Evolutionary conservation across 495 filamentous ascomycete genomes (phyloP), one percentile per base, ranked within the genome.

Genomic region (Pyronema domesticum): DNA sequence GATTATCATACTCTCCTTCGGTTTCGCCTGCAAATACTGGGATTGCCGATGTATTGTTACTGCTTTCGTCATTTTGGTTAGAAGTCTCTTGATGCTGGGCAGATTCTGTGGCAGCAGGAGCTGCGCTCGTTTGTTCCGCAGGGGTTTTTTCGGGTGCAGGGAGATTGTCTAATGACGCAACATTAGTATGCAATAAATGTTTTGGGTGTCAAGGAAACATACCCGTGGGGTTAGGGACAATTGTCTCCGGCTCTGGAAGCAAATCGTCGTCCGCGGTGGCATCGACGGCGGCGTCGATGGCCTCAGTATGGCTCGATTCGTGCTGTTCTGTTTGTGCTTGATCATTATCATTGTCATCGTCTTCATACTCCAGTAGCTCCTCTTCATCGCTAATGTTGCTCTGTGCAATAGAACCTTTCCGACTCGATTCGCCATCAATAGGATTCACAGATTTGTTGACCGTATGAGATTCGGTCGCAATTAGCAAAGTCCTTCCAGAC

Each of bases 301-400:
- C 3, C 3, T 42, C 39, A 3, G 39, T 42, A 42, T 13, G 39
- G 39, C 39, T 42, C 1, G 39, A 17, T 42, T 17, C 15, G 39
- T 13, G 39, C 39, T 42, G 39, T 42, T 42, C 39, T 42, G 39
- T 42, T 13, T 13, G 39, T 13, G 39, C 39, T 42, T 42, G 39
- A 13, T 13, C 6, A 42, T 17, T 42, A 17, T 42, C 39, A 42
- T 42, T 42, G 11, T 62, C 58, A 5, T 64, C 54, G n/a, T 53
- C 60, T 13, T 66, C 60, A 1, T 51, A 59, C 19, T 63, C 56
- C 37, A 53, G 44, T 9, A 54, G 46, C 13, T 37, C 13, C 14
- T 54, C 42, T 46, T 57, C 54, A 13, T 42, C 39, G 11, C 15
- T 42, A 17, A 42, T 42, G 17, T 54, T 50, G 10, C 55, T 36